Evolutionary conservation across 2,329 filamentous ascomycete genomes (phyloP), one percentile per base, ranked within the genome.

Genomic region (Pseudogymnoascus sp.): DNA sequence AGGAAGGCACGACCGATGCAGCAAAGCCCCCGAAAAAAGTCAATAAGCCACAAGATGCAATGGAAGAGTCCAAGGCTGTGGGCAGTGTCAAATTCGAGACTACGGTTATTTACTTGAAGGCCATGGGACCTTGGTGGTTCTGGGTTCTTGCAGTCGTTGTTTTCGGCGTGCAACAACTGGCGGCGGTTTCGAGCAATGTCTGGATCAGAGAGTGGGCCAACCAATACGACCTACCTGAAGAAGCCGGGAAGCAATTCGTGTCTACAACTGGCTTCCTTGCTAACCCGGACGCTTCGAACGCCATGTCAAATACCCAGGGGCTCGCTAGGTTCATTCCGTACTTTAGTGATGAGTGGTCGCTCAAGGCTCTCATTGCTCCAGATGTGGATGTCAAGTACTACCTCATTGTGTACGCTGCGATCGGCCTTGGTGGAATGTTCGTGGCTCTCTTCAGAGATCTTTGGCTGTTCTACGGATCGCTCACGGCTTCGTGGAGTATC

Each of bases 91-190:
- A 96, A 74, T 87, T 91, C 81, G 82, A 84, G 21, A 92, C 96
- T 61, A 89, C 99, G 70, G 79, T 86, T 65, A 85, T 96, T 72
- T 99, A 99, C 73, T 82, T 99, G 16, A 78, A 77, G 64, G 84
- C 92, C 67, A 99, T 99, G 94, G 94, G 94, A n/a, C 82, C 88
- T 4, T 96, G 92, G 91, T 92, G 91, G 82, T 99, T 96, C 77
- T 99, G 94, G 94, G 75, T 88, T 59, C 77, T 90, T 37, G 89
- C 92, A 18, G 76, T 86, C 12, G 68, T 86, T 4, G 87, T 92
- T 38, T 97, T 99, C 71, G 81, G 82, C 28, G 77, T 88, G 50
- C 92, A 97, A 73, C 94, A 99, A 73, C 74, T 96, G 35, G 89
- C 89, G 3, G 89, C 89, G 23, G 88, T 97, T 2, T 91, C 89